Evolutionary conservation across 768 basidiomycete species (phyloP).

Genomic region (Termitomyces eurrhizus): DNA sequence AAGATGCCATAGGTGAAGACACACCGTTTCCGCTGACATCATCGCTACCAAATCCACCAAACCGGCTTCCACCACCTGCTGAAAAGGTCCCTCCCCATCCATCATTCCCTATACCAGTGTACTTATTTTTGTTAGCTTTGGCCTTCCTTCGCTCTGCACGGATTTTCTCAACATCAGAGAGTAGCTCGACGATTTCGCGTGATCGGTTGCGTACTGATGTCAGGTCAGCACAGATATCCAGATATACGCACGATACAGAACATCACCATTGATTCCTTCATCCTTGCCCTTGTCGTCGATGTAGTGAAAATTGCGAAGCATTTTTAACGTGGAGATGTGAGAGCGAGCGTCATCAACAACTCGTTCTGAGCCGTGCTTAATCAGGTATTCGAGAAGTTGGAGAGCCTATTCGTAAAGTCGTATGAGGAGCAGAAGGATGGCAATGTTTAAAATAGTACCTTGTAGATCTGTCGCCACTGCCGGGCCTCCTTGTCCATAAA

Average conservation of each 20-base stretch:
- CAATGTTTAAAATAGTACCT: constrained; percentile 43
- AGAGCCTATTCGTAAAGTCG: constrained; percentile 53
- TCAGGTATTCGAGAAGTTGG: constrained; percentile 90
- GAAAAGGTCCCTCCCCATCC: constrained; percentile 53
- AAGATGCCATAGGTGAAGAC: background rate
- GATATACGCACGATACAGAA: background rate
- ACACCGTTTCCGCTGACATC: constrained; percentile 20
- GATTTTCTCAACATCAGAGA: constrained; percentile 89
- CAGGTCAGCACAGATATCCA: background rate
- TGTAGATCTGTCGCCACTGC: constrained; percentile 99
- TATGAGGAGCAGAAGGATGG: background rate
- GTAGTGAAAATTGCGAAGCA: constrained; percentile 97
- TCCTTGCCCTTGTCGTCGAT: constrained; percentile 99
- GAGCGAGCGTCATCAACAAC: constrained; percentile 97
- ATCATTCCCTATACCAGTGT: constrained; percentile 83
- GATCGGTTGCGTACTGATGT: constrained; percentile 87
- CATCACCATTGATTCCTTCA: constrained; percentile 88
- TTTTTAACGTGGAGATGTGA: constrained; percentile 93
- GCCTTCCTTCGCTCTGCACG: constrained; percentile 89
- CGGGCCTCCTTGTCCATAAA: constrained; percentile 99
- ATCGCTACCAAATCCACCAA: constrained; percentile 44
- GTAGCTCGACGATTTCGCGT: constrained; percentile 86
- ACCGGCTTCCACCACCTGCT: constrained; percentile 48
- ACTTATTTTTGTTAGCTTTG: constrained; percentile 87
- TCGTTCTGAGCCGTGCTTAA: constrained; percentile 96